Percentiles rank a stretch among this genome's conserved stretches.
phyloP scores from a whole-genome alignment of 768 basidiomycete genomes.

The Kwoniella bestiolae region DNA sequence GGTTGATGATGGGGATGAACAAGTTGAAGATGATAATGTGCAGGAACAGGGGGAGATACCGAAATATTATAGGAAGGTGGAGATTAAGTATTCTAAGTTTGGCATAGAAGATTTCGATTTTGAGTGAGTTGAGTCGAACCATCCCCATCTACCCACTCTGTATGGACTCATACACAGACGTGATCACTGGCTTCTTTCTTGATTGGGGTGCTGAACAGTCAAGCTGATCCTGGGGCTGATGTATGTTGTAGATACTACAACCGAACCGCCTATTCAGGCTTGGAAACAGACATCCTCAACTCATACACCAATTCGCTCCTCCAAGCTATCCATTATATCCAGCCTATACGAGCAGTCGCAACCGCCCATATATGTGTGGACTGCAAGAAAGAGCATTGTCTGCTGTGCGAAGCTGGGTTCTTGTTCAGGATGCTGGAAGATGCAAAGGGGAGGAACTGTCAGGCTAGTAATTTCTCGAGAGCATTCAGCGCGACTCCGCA shows the following conservation, averaged over 20 bases:
- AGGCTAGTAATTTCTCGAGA: constrained; percentile 95
- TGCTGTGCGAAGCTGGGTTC: constrained; percentile 93
- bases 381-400: constrained; percentile 87
- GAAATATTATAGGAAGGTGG: constrained; percentile 82
- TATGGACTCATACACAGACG: no score
- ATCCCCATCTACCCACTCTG: neutral
- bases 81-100: constrained; percentile 98
- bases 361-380: constrained; percentile 89
- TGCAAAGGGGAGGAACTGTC: constrained; percentile 89
- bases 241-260: constrained; percentile 77
- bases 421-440: constrained; percentile 94
- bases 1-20: constrained; percentile 5
- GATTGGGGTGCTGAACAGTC: no score
- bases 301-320: constrained; percentile 92
- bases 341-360: constrained; percentile 77
- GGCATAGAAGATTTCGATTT: constrained; percentile 99
- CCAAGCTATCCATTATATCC: constrained; percentile 84
- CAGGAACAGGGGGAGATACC: constrained; percentile 62
- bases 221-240: no score
- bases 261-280: constrained; percentile 81
- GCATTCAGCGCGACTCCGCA: constrained; percentile 87
- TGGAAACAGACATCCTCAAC: constrained; percentile 95
- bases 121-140: constrained; percentile 63
- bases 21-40: constrained; percentile 17
- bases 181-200: no score